phyloP scores from a whole-genome alignment of 2,329 filamentous ascomycete species.

The Cladosporium sp. region DNA sequence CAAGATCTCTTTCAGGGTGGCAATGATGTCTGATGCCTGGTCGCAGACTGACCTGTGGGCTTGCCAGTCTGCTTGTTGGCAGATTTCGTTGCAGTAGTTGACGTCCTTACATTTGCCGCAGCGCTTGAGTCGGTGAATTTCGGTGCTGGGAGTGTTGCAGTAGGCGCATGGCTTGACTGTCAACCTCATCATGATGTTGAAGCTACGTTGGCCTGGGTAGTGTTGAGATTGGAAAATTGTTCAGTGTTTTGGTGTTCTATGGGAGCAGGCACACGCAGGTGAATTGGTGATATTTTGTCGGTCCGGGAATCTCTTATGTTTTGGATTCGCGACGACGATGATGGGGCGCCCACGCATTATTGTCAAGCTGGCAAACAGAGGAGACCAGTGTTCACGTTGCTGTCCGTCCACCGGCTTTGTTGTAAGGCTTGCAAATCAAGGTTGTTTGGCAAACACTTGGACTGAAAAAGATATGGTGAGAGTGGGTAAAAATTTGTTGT shows the following conservation, averaged over 20 bases:
- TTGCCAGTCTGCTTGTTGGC: no score
- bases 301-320: neutral
- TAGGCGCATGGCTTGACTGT: neutral
- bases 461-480: neutral
- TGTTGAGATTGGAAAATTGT: neutral
- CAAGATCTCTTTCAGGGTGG: no score
- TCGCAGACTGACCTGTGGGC: no score
- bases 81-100: no score
- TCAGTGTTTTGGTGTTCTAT: neutral
- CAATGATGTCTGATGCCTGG: no score
- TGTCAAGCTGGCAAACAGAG: neutral
- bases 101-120: neutral
- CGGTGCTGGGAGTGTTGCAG: neutral
- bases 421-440: neutral
- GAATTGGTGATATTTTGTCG: neutral
- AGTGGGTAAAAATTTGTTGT: neutral
- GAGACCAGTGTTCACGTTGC: neutral
- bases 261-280: neutral
- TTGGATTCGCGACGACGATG: neutral
- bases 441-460: neutral
- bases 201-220: neutral
- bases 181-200: neutral
- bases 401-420: neutral
- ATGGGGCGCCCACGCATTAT: neutral
- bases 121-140: neutral